Evolutionary conservation across 257 asterid species (phyloP).

Genomic region (Cruciata laevipes): DNA sequence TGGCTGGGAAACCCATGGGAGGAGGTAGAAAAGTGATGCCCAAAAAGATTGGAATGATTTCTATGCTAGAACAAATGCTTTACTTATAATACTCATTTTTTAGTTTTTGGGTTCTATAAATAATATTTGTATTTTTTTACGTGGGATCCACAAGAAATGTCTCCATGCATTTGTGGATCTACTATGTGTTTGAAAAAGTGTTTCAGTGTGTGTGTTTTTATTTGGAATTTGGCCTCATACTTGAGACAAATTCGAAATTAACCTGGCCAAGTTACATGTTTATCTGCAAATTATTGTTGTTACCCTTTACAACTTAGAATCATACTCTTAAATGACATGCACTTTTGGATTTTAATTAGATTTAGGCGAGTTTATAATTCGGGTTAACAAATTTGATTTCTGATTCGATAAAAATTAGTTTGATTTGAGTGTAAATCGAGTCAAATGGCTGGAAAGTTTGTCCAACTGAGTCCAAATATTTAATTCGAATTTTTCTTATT

Average conservation of each 20-base stretch:
- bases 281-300: too few species aligned
- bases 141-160: neutral
- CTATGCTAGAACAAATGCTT: neutral
- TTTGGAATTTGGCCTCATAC: neutral
- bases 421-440: too few species aligned
- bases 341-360: too few species aligned
- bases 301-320: neutral
- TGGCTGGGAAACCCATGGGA: slow-evolving; percentile 53
- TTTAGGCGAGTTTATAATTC: too few species aligned
- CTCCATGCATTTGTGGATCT: slow-evolving; percentile 1
- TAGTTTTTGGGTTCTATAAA: neutral
- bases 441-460: too few species aligned
- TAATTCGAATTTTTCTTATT: too few species aligned
- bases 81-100: neutral
- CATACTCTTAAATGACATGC: neutral
- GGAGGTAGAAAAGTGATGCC: neutral
- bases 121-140: too few species aligned
- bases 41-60: neutral
- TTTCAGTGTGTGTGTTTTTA: neutral
- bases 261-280: neutral
- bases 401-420: too few species aligned
- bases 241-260: neutral
- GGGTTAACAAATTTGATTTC: too few species aligned
- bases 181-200: slow-evolving; percentile 1
- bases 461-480: too few species aligned